Base-by-base conservation (phyloP, 163 green algal genomes). In the Chloromonas sp. region DNA sequence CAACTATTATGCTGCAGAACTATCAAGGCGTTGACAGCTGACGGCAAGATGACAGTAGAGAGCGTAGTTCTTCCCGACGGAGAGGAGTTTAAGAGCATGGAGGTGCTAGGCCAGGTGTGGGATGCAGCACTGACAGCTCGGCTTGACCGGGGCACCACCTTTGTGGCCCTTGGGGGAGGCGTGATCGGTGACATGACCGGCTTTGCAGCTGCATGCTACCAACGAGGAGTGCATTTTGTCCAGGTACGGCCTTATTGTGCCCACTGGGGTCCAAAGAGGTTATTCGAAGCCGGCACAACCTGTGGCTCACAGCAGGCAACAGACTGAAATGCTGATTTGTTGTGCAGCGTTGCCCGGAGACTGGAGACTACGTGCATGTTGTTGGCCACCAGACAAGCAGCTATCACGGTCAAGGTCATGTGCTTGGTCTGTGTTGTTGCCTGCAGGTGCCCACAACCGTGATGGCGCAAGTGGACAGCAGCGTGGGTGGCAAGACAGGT, bases 151-250 rank as follows among this genome's bases (percentile, higher is more conserved):
- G 91, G 91, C 80, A 94, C 91, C 85, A 99, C 96, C 2, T 98
- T 99, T 84, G 81, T 99, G 14, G 97, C 97, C 0, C 94, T 99
- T 1, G 97, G 97, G 2, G 97, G 97, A 13, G 97, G 97, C 11
- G 97, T 99, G 11, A 93, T 99, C 14, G 97, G 97, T 15, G 97
- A 99, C 92, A 99, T 99, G 96, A 97, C 94, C 0, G 97, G 97
- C 77, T 99, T 98, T 93, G 97, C 97, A 15, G 97, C 97, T 1
- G 91, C 97, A 0, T 92, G 92, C 60, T 99, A 99, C 93, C 96
- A 99, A 89, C 92, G 97, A 3, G 97, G 97, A 8, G 97, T 99
- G 62, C 88, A 98, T 90, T 99, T 98, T 84, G 92, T 98, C 66
- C 95, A 98, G 90, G 36, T 36, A 36, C 36, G 36, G 36, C 36